These are phyloP conservation scores for Pachysandra terminalis DNA, from an alignment of 164 flowering plant genomes.

Conservation along the genomic window DNA sequence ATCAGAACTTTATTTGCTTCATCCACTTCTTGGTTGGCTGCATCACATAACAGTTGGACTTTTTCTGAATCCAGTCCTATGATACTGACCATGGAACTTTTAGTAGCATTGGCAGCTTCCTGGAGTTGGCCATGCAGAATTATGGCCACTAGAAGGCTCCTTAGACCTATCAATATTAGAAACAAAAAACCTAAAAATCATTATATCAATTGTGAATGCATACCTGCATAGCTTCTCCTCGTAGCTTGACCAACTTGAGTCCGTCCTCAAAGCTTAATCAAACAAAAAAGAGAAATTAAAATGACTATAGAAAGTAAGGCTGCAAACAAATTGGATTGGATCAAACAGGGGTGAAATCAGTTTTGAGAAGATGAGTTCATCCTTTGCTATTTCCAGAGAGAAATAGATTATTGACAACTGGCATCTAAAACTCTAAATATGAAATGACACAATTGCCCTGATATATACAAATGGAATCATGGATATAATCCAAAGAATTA, in stretches of 20 bases:
- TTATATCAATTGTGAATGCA: neutral
- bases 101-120: slow-evolving; percentile 97
- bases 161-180: neutral
- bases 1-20: slow-evolving; percentile 83
- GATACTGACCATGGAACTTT: slow-evolving; percentile 94
- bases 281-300: neutral
- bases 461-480: too few species aligned
- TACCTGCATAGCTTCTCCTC: slow-evolving; percentile 99
- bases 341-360: too few species aligned
- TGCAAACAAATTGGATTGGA: too few species aligned
- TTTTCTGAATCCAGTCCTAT: slow-evolving; percentile 91
- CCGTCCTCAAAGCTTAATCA: slow-evolving; percentile 91
- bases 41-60: slow-evolving; percentile 92
- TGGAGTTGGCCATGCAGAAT: slow-evolving; percentile 28
- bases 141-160: neutral
- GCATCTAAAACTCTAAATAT: too few species aligned
- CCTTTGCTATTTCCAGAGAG: too few species aligned
- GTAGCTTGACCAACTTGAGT: slow-evolving; percentile 87
- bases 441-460: too few species aligned
- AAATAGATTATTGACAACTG: too few species aligned
- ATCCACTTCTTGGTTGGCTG: slow-evolving; percentile 92
- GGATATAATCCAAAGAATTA: too few species aligned
- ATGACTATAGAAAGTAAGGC: too few species aligned
- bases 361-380: too few species aligned
- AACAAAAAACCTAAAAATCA: neutral